These are phyloP conservation scores for Durusdinium trenchii DNA, from an alignment of 73 alveolate species.

Conservation along the genomic window DNA sequence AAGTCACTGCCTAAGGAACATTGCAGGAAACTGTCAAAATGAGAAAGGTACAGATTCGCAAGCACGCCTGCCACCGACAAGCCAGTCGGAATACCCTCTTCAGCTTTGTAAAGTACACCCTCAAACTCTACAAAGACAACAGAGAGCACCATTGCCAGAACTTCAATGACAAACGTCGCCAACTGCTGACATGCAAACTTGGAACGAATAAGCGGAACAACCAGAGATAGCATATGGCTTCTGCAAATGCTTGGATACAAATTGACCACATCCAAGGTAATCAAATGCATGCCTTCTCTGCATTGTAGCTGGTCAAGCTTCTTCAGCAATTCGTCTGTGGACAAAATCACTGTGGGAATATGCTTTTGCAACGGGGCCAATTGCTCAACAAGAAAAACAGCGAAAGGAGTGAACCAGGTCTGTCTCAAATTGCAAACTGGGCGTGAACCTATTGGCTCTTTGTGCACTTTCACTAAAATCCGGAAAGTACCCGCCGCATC, in stretches of 20 bases:
- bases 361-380: constrained; percentile 5
- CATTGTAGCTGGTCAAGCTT: background rate
- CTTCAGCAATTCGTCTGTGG: constrained; percentile 58
- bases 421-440: constrained; percentile 54
- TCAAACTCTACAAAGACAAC: constrained; percentile 38
- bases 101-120: constrained; percentile 36
- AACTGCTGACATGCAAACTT: constrained; percentile 9
- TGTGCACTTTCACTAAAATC: constrained; percentile 33
- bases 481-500: constrained; percentile 19
- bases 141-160: constrained; percentile 7
- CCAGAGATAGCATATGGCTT: background rate
- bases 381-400: constrained; percentile 25
- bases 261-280: background rate
- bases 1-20: background rate
- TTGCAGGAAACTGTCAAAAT: constrained; percentile 13
- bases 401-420: constrained; percentile 32
- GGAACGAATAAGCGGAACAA: constrained; percentile 1
- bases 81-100: constrained; percentile 26
- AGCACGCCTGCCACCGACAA: constrained; percentile 24
- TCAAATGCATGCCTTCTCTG: background rate
- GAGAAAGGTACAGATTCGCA: constrained; percentile 45
- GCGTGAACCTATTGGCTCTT: constrained; percentile 21
- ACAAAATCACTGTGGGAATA: constrained; percentile 18
- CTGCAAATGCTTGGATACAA: background rate
- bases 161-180: constrained; percentile 12